phyloP scores from a whole-genome alignment of 371 early-diverging fungal genomes.

The Smittium mucronatum region DNA sequence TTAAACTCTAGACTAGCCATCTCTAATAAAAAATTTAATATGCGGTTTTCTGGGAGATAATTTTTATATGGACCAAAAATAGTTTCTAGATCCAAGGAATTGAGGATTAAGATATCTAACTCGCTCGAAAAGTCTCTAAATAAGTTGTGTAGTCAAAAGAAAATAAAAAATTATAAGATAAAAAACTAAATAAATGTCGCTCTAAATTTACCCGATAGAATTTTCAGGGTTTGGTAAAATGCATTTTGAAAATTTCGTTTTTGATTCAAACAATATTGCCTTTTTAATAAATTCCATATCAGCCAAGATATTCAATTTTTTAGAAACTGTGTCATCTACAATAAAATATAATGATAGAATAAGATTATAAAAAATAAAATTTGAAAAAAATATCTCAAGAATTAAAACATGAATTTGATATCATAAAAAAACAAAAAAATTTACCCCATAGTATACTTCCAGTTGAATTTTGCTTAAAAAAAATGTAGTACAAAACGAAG shows the following conservation, averaged over 20 bases:
- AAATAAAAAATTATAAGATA: not conserved
- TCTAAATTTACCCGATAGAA: not conserved
- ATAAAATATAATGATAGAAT: not conserved
- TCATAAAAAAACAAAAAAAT: too few relatives aligned
- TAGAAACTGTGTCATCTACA: not conserved
- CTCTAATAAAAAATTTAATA: not conserved
- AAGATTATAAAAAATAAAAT: not conserved
- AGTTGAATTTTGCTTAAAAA: not conserved
- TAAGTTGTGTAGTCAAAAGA: not conserved
- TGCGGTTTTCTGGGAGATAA: not conserved
- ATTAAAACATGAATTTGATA: too few relatives aligned
- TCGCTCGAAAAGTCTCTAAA: not conserved
- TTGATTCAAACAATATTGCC: not conserved
- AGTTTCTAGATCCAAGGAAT: not conserved
- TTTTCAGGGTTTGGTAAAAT: not conserved
- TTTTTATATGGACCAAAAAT: not conserved
- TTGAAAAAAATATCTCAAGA: not conserved
- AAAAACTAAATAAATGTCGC: not conserved
- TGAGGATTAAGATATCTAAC: not conserved
- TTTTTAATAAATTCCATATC: not conserved
- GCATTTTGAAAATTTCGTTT: not conserved
- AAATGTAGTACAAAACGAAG: not conserved
- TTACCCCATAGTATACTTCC: not conserved
- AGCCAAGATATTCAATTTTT: not conserved
- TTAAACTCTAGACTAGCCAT: not conserved